Evolutionary conservation across 108 stramenopile genomes (phyloP), one percentile per base, ranked within the genome.

Genomic region (Asterionellopsis glacialis): DNA sequence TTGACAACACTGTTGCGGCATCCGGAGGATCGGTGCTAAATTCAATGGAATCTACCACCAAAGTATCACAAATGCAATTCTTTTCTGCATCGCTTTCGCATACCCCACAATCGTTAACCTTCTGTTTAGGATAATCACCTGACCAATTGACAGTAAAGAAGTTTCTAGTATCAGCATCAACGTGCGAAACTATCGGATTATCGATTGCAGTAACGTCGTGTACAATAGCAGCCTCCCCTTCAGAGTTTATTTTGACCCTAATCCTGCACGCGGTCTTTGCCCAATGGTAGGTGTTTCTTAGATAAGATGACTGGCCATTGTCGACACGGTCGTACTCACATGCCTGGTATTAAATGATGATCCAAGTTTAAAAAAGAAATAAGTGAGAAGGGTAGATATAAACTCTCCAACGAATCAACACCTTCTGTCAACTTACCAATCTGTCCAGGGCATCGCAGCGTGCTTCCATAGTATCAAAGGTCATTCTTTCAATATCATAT

Each of bases 221-320:
- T 9, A 88, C 81, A 21, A 80, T 51, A 0, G 72, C 73, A 11
- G 84, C 70, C 58, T 59, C 54, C 5, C 87, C 87, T 10, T 65
- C 60, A 11, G 61, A 22, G 49, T 74, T 73, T n/a, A 87, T 66
- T 48, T 87, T 80, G 0, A 69, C 80, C 43, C 68, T 58, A 25
- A 87, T 53, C 11, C 42, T 26, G 51, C 85, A 87, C 12, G 28
- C 25, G 23, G 65, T 63, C 14, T 61, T 57, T 39, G 73, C 68
- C 85, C 85, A 87, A 21, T 39, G 64, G 23, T 53, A 24, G 1
- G 33, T 18, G 39, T 9, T 39, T 33, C 18, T 48, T 4, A 48
- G 19, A 48, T 21, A 48, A 33, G 5, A 2, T 33, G 33, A 7
- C 33, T 5, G 7, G 7, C 7, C 2, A 5, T 7, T 33, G 33